These are phyloP conservation scores for Yarrowia sp. DNA, from an alignment of 805 yeast genomes.

Conservation along the genomic window DNA sequence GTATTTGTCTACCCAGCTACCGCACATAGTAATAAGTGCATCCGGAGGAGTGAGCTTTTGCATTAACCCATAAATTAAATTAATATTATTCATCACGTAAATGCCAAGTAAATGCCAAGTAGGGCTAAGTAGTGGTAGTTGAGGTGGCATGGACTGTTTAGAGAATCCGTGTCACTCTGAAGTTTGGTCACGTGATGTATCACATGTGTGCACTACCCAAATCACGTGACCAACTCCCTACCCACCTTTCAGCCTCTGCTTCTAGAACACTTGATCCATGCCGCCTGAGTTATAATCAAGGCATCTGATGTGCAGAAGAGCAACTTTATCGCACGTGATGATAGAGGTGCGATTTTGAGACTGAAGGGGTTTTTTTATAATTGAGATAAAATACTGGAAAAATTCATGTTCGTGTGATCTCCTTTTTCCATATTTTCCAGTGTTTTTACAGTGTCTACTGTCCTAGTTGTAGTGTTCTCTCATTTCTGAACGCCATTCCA, in stretches of 20 bases:
- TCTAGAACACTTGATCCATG: background rate
- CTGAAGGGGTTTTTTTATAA: background rate
- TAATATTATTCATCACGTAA: background rate
- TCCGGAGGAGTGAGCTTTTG: constrained; percentile 14
- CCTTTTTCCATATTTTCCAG: background rate
- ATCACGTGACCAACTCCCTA: too few relatives aligned
- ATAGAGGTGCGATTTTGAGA: background rate
- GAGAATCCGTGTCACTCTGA: background rate
- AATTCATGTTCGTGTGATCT: background rate
- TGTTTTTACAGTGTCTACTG: background rate
- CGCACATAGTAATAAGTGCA: background rate
- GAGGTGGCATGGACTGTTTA: too few relatives aligned
- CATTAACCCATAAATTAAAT: constrained; percentile 7
- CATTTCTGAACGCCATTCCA: background rate
- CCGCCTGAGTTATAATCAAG: constrained; percentile 16
- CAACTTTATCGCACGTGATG: constrained; percentile 18
- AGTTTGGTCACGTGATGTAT: too few relatives aligned
- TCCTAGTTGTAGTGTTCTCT: background rate
- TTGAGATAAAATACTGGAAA: background rate
- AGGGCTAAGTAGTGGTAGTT: too few relatives aligned
- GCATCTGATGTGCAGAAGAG: constrained; percentile 16
- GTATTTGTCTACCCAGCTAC: background rate
- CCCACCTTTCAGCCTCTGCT: too few relatives aligned
- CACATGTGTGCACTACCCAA: too few relatives aligned
- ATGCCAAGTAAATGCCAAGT: too few relatives aligned